Evolutionary conservation across 2,329 filamentous ascomycete species (phyloP).

Genomic region (Arachnopeziza araneosa): DNA sequence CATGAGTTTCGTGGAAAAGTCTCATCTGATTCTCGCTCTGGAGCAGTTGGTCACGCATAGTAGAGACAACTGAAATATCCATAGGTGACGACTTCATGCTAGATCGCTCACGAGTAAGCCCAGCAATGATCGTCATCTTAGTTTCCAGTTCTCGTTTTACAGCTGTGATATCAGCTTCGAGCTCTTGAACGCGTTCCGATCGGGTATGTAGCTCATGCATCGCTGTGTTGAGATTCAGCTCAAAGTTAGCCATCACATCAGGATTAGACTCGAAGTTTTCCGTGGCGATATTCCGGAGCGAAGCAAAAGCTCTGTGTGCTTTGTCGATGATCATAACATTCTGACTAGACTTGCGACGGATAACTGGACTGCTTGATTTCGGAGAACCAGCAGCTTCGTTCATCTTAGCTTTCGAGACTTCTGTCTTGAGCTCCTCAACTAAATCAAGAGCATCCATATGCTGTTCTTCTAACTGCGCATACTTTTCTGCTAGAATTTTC

Average conservation of each 20-base stretch:
- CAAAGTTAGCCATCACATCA: slow-evolving; percentile 86
- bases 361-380: slow-evolving; percentile 67
- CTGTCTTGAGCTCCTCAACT: slow-evolving; percentile 85
- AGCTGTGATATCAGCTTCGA: slow-evolving; percentile 77
- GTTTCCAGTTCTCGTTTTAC: slow-evolving; percentile 94
- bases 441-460: slow-evolving; percentile 79
- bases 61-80: slow-evolving; percentile 85
- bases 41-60: slow-evolving; percentile 81
- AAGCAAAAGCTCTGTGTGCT: slow-evolving; percentile 84
- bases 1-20: slow-evolving; percentile 66
- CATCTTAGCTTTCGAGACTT: slow-evolving; percentile 72
- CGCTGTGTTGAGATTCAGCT: slow-evolving; percentile 82
- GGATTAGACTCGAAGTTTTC: slow-evolving; percentile 80
- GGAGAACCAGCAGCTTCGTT: slow-evolving; percentile 44
- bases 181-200: slow-evolving; percentile 82
- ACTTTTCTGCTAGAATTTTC: slow-evolving; percentile 66
- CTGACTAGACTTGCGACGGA: slow-evolving; percentile 89
- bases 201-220: slow-evolving; percentile 87
- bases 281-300: slow-evolving; percentile 78
- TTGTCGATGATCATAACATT: slow-evolving; percentile 83
- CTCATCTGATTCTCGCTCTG: slow-evolving; percentile 78
- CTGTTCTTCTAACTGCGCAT: slow-evolving; percentile 74
- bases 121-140: slow-evolving; percentile 94
- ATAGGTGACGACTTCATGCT: slow-evolving; percentile 80
- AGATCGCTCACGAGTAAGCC: slow-evolving; percentile 85